Base-by-base conservation (phyloP, 257 asterid genomes). In the Phtheirospermum japonicum region DNA sequence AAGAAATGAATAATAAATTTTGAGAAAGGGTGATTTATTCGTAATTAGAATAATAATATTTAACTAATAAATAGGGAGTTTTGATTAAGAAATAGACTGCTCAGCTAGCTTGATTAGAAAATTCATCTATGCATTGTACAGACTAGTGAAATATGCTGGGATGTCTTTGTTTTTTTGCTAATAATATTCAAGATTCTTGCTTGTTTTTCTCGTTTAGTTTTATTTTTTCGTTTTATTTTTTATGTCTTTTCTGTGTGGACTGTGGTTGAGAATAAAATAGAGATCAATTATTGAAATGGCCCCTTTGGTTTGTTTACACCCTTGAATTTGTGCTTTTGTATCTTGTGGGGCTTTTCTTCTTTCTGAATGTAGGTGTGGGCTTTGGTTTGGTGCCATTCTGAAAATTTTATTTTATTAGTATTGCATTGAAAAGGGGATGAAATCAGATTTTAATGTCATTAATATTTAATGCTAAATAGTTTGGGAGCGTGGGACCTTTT, bases 101-200 rank as follows among this genome's bases (percentile, higher is more conserved):
- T 57, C 19, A 71, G 60, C 64, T 65, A 64, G 46, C 42, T 66
- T 73, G 76, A 65, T 63, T 69, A 65, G 70, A 61, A 34, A 40
- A 23, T 71, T 50, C 45, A 63, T 50, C 45, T 61, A 42, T 68
- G 50, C 68, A 53, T 13, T 65, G 65, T 23, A 23, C 3, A 23
- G 28, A 23, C 2, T 23, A 23, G 28, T 23, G 28, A 23, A 23
- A 23, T 23, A 23, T 23, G 28, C 28, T 23, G 28, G 28, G 28
- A 23, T 23, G 28, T 23, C 28, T 23, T 23, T 23, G 1, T 23
- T 23, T 23, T 23, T 23, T 49, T 23, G 28, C 3, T 23, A 23
- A 23, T 23, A 23, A 23, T 3, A 23, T 23, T 23, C 28, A 23
- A 23, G 28, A 23, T 23, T 23, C 28, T 23, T 23, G 2, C 28